These are phyloP conservation scores for Lentinula novae-zelandiae DNA, from an alignment of 1,284 basidiomycete species.

Conservation along the genomic window DNA sequence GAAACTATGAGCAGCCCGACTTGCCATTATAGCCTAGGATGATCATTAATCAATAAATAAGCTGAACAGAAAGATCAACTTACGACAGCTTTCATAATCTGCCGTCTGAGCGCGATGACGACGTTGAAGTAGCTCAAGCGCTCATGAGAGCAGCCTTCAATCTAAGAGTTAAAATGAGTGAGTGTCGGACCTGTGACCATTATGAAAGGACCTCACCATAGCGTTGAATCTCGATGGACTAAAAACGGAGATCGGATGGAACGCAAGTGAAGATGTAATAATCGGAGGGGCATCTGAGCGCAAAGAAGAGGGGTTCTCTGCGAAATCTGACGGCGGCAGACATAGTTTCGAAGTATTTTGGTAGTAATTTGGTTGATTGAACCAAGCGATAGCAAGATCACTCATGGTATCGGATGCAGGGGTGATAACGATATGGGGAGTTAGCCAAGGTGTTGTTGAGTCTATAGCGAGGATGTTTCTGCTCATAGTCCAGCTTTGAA, in stretches of 20 bases:
- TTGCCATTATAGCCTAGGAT: constrained; percentile 9
- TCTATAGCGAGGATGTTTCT: constrained; percentile 10
- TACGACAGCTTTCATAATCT: constrained; percentile 10
- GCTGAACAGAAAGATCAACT: neutral
- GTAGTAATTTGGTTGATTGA: constrained; percentile 3
- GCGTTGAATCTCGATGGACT: constrained; percentile 10
- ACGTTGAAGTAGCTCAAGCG: constrained; percentile 8
- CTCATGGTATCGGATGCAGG: constrained; percentile 9
- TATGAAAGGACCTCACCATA: neutral
- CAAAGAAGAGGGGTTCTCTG: neutral
- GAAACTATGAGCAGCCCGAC: constrained; percentile 2
- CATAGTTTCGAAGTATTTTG: constrained; percentile 4
- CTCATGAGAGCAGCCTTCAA: constrained; percentile 12
- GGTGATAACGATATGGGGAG: constrained; percentile 13
- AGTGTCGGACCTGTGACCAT: neutral
- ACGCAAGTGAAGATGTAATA: neutral
- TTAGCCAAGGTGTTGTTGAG: constrained; percentile 8
- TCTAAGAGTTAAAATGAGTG: constrained; percentile 1
- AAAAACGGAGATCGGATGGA: constrained; percentile 7
- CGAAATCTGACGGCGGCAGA: constrained; percentile 2
- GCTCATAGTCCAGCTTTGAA: neutral
- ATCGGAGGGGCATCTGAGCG: neutral
- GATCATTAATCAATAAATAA: neutral
- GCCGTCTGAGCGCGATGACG: constrained; percentile 5
- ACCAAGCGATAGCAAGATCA: constrained; percentile 10